Evolutionary conservation across 805 yeast genomes (phyloP), one percentile per base, ranked within the genome.

Genomic region (Candida ponderosae): DNA sequence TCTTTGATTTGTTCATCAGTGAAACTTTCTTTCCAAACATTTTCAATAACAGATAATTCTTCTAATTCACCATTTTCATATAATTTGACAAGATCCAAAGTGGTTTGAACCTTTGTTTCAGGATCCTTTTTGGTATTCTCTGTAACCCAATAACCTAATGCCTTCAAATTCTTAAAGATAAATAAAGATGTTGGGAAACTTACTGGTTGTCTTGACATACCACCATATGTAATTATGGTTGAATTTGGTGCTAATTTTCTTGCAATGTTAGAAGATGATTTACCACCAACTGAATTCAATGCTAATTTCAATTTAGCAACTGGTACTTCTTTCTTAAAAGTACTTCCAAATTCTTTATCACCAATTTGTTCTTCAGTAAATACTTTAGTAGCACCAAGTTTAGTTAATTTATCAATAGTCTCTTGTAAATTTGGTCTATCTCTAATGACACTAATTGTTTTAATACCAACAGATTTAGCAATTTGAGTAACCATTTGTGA

Each of bases 141-240:
- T 11, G 96, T 83, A 40, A 88, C 79, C 99, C 99, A 93, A 65
- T 84, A 93, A 0, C 99, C 99, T 21, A 79, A 74, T 37, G 88
- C 78, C 6, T 82, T 78, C 39, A 93, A 61, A 53, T 89, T 83
- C 60, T 90, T 93, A 69, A 93, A 93, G 45, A 93, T 89, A 54
- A 85, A 85, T 41, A 85, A 64, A 0, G 95, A 76, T 1, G 96
- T 87, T 29, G 97, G 96, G 39, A 93, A 61, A n/a, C 76, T 73
- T 10, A 93, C 94, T 2, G 98, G 98, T 62, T 86, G 89, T 68
- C 81, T 79, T 4, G 97, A 86, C 98, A 93, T 93, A 29, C 95
- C 97, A 26, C 99, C 99, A 54, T 93, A 93, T 1, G 97, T 87
- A 48, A 88, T 75, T 68, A 93, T 65, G 34, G 79, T 72, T 2